These are phyloP conservation scores for Pestalotiopsis sp. DNA, from an alignment of 2,329 filamentous ascomycete genomes.

Conservation along the genomic window DNA sequence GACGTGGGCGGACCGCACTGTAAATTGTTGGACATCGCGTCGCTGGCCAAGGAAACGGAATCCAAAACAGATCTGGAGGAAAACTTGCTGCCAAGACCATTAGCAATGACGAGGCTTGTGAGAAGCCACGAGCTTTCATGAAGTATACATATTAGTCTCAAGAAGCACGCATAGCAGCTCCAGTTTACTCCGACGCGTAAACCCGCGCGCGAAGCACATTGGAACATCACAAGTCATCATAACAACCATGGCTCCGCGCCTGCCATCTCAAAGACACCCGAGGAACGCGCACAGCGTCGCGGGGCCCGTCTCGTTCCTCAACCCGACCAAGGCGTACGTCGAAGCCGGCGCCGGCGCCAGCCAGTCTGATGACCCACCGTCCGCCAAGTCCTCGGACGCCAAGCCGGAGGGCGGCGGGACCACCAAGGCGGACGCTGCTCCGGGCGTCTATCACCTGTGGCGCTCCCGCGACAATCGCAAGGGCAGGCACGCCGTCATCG, in stretches of 20 bases:
- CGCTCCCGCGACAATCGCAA: conserved; percentile 46
- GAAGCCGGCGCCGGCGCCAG: background rate
- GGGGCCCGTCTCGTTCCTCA: conserved; percentile 13
- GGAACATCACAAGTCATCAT: background rate
- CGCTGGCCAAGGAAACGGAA: too few species aligned
- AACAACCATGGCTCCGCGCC: background rate
- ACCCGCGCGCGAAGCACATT: background rate
- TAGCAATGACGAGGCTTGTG: too few species aligned
- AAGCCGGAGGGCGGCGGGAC: conserved; percentile 1
- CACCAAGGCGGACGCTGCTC: background rate
- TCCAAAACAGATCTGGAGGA: too few species aligned
- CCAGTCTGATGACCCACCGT: background rate
- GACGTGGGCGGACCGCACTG: too few species aligned
- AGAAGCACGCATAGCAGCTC: too few species aligned
- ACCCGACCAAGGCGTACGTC: conserved; percentile 12
- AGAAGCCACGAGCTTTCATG: too few species aligned
- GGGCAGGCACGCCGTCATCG: conserved; percentile 38
- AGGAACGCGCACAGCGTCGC: background rate
- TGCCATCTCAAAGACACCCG: background rate
- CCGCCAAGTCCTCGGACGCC: background rate
- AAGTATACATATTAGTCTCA: too few species aligned
- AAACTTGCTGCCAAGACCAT: too few species aligned
- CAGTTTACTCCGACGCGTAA: too few species aligned
- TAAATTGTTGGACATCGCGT: too few species aligned
- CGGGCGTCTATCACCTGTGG: conserved; percentile 38